These are phyloP conservation scores for Entophlyctis luteolus DNA, from an alignment of 192 early-diverging fungal genomes.

Conservation along the genomic window DNA sequence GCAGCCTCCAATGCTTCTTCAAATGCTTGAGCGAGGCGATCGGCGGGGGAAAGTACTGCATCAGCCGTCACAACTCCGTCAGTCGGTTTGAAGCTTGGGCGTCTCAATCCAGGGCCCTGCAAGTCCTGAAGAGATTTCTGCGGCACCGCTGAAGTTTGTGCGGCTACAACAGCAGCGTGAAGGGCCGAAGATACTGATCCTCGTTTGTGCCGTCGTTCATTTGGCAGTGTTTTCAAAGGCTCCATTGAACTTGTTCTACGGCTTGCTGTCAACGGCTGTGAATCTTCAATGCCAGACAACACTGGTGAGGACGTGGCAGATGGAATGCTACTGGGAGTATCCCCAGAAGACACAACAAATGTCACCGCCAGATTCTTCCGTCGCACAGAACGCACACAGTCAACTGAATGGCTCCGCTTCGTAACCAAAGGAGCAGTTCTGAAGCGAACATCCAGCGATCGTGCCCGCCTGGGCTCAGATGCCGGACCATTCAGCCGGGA, in stretches of 20 bases:
- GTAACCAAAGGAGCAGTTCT: no score
- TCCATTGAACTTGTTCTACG: background rate
- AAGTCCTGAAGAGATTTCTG: background rate
- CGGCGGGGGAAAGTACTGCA: background rate
- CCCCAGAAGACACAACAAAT: no score
- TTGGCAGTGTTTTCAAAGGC: background rate
- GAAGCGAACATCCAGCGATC: no score
- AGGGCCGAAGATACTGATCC: conserved; percentile 14
- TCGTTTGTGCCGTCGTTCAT: conserved; percentile 9
- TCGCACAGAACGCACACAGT: no score
- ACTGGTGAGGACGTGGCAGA: background rate
- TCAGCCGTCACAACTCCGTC: background rate
- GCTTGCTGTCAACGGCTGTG: background rate
- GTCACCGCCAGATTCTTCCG: no score
- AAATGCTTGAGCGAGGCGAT: conserved; percentile 27
- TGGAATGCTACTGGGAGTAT: no score
- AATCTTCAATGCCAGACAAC: background rate
- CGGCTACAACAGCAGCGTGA: background rate
- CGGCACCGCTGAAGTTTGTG: background rate
- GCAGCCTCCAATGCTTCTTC: conserved; percentile 25
- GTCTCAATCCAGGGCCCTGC: background rate
- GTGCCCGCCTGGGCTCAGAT: no score
- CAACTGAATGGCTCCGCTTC: no score
- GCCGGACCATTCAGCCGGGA: no score
- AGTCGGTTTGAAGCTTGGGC: background rate